phyloP scores from a whole-genome alignment of 805 yeast genomes.

The Hanseniaspora meyeri region DNA sequence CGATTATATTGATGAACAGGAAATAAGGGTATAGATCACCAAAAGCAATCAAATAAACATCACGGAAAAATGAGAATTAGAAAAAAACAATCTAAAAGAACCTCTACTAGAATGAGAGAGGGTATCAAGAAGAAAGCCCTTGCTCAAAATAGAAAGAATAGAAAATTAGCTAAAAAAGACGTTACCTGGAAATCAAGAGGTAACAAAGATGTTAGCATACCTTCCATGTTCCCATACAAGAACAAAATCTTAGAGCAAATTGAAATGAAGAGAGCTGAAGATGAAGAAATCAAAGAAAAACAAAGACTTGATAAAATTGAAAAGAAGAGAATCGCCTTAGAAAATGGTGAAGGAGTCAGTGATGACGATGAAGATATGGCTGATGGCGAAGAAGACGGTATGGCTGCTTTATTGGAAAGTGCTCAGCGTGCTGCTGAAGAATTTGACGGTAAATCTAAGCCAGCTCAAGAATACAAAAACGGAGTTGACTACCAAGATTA shows the following conservation, averaged over 20 bases:
- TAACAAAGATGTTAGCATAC: constrained; percentile 88
- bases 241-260: constrained; percentile 64
- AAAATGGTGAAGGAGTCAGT: constrained; percentile 29
- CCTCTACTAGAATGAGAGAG: constrained; percentile 84
- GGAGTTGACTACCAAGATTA: constrained; percentile 41
- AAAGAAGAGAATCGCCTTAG: constrained; percentile 27
- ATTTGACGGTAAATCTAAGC: constrained; percentile 39
- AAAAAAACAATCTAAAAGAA: constrained; percentile 71
- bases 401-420: constrained; percentile 77
- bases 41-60: not conserved
- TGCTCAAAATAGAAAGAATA: constrained; percentile 79
- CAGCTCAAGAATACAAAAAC: constrained; percentile 24
- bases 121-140: constrained; percentile 93
- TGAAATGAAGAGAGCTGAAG: constrained; percentile 47
- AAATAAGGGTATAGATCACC: not conserved
- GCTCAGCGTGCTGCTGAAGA: constrained; percentile 80
- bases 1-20: not conserved
- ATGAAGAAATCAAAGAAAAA: constrained; percentile 42
- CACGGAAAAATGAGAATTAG: constrained; percentile 33
- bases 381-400: constrained; percentile 23
- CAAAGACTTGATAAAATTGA: constrained; percentile 39
- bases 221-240: constrained; percentile 88
- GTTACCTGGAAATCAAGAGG: constrained; percentile 81
- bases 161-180: constrained; percentile 73
- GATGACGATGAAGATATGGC: constrained; percentile 23